These are phyloP conservation scores for Sphagnurus paluster DNA, from an alignment of 1,284 basidiomycete genomes.

Conservation along the genomic window DNA sequence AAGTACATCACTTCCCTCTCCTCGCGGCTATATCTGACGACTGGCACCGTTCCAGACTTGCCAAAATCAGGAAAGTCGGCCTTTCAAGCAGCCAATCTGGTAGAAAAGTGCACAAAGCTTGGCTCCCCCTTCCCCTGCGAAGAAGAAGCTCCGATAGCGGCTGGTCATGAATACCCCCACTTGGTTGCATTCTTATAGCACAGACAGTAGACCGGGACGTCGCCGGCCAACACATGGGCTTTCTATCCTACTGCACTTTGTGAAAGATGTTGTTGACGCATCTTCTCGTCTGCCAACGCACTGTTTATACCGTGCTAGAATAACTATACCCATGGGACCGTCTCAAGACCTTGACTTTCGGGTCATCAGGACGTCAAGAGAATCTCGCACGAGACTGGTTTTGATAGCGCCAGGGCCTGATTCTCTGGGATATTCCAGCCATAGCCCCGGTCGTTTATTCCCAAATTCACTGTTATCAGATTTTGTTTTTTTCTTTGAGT, in stretches of 20 bases:
- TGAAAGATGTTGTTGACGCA: too few relatives aligned
- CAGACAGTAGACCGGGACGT: constrained; percentile 6
- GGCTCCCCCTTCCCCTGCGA: constrained; percentile 61
- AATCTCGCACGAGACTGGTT: constrained; percentile 4
- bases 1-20: constrained; percentile 39
- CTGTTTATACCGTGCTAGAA: too few relatives aligned
- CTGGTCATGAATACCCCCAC: constrained; percentile 43
- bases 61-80: constrained; percentile 55
- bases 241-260: too few relatives aligned
- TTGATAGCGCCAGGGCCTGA: neutral
- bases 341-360: neutral
- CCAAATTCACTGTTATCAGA: constrained; percentile 10
- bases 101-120: constrained; percentile 36
- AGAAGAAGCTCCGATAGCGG: constrained; percentile 49
- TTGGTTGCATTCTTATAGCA: constrained; percentile 3
- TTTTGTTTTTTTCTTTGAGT: constrained; percentile 1
- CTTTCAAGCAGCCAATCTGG: constrained; percentile 42
- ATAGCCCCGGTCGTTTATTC: neutral
- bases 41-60: constrained; percentile 30
- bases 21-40: constrained; percentile 5
- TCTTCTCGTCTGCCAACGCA: too few relatives aligned
- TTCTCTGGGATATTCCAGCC: neutral
- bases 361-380: constrained; percentile 1
- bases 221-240: neutral
- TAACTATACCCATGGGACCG: constrained; percentile 4